Evolutionary conservation across 805 yeast genomes (phyloP).

Genomic region (Candida ovalis): DNA sequence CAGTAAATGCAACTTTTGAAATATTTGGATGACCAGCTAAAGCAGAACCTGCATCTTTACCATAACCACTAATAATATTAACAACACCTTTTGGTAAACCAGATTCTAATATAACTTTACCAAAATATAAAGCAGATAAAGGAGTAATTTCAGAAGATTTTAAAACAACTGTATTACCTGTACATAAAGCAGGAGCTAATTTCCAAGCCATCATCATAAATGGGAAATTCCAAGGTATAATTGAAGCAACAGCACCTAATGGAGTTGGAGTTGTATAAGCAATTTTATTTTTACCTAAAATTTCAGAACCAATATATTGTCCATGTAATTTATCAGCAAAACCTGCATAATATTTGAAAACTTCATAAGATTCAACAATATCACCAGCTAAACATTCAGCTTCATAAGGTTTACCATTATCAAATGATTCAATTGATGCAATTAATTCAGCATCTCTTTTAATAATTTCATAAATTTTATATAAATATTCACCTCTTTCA

Average conservation of each 20-base stretch:
- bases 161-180: conserved; percentile 70
- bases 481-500: conserved; percentile 48
- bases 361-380: conserved; percentile 30
- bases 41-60: conserved; percentile 65
- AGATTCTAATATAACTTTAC: conserved; percentile 57
- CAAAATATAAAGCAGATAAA: conserved; percentile 63
- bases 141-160: conserved; percentile 81
- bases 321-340: conserved; percentile 76
- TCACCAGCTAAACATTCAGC: conserved; percentile 41
- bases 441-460: conserved; percentile 47
- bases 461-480: conserved; percentile 48
- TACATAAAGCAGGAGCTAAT: conserved; percentile 71
- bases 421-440: conserved; percentile 52
- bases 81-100: conserved; percentile 77
- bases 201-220: conserved; percentile 78
- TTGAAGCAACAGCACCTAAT: conserved; percentile 75
- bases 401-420: conserved; percentile 55
- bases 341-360: conserved; percentile 68
- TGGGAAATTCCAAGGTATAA: conserved; percentile 88
- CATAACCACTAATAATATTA: conserved; percentile 69
- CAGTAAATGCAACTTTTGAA: conserved; percentile 75
- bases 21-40: conserved; percentile 62
- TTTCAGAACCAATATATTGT: conserved; percentile 41
- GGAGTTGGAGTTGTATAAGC: conserved; percentile 53
- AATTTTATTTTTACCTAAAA: conserved; percentile 40